Conservation (phyloP, 805 yeast genomes). For the Scheffersomyces ergatensis region DNA sequence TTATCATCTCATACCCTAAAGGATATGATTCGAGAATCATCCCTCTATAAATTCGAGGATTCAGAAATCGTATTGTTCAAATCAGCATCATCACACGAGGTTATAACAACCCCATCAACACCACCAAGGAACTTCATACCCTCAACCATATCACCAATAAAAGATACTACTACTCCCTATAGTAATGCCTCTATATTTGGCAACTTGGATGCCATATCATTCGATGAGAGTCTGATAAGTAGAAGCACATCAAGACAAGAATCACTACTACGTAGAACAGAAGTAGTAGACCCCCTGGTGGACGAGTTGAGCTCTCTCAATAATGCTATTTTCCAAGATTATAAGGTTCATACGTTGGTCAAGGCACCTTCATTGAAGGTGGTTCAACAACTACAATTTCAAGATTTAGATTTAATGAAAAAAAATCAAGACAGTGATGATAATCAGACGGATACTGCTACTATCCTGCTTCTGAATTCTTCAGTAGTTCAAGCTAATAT, state of each 20-base stretch:
- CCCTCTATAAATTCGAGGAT: neutral
- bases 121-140: neutral
- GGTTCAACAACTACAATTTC: neutral
- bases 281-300: neutral
- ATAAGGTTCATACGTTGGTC: neutral
- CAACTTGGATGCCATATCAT: slow-evolving; percentile 6
- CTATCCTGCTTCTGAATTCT: neutral
- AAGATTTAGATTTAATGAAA: neutral
- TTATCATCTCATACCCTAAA: neutral
- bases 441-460: neutral
- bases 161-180: neutral
- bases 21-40: neutral
- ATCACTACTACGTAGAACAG: neutral
- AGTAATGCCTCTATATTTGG: neutral
- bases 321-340: slow-evolving; percentile 10
- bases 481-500: neutral
- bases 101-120: neutral
- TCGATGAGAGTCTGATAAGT: slow-evolving; percentile 12
- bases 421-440: neutral
- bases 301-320: slow-evolving; percentile 3
- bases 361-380: neutral
- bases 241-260: slow-evolving; percentile 13
- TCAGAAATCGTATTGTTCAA: neutral
- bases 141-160: neutral
- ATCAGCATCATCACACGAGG: neutral